Evolutionary conservation across 2,329 filamentous ascomycete genomes (phyloP).

Genomic region (Colletotrichum kahawae): DNA sequence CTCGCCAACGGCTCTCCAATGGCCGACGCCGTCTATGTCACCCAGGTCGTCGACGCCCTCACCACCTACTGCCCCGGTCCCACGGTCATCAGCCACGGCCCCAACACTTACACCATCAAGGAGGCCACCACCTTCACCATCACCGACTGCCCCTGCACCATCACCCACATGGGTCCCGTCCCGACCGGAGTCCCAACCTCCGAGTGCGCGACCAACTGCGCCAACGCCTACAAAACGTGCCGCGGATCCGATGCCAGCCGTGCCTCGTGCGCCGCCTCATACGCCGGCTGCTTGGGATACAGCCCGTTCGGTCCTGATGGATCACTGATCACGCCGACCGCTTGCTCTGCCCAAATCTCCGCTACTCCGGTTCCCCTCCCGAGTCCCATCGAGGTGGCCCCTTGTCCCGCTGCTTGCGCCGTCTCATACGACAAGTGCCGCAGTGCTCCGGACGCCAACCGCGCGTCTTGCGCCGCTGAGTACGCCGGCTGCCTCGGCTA

Average conservation of each 20-base stretch:
- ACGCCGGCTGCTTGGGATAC: neutral
- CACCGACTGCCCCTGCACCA: slow-evolving; percentile 58
- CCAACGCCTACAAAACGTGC: neutral
- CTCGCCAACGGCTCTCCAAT: neutral
- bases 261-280: neutral
- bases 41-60: slow-evolving; percentile 39
- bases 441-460: neutral
- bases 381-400: neutral
- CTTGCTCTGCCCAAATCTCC: neutral
- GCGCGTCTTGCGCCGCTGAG: neutral
- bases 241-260: neutral
- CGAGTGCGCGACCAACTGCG: neutral
- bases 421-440: neutral
- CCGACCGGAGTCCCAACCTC: neutral
- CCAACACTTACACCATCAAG: slow-evolving; percentile 58
- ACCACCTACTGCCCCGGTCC: slow-evolving; percentile 51
- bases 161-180: neutral
- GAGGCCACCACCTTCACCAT: slow-evolving; percentile 61
- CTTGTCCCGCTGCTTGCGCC: neutral
- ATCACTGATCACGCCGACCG: neutral
- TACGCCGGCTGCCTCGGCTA: neutral
- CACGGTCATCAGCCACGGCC: slow-evolving; percentile 35
- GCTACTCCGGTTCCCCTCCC: neutral
- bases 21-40: slow-evolving; percentile 17
- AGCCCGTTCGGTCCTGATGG: neutral